Evolutionary conservation across 2,329 filamentous ascomycete species (phyloP).

Genomic region (Colletotrichum incanum): DNA sequence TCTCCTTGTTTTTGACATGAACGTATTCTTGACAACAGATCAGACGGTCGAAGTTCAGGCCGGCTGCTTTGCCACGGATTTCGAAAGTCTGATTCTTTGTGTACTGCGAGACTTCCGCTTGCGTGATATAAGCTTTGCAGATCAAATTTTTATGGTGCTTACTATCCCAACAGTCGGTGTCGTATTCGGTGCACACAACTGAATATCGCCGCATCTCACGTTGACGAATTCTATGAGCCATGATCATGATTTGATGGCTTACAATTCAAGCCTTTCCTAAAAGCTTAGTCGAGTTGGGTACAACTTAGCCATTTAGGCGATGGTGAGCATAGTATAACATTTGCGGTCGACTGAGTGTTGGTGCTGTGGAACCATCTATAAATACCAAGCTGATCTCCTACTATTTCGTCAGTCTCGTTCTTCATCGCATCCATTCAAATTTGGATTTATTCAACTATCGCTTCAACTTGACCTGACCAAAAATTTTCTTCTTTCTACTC

Average conservation of each 20-base stretch:
- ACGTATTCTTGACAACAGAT: not conserved
- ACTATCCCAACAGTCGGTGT: not conserved
- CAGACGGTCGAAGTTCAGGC: conserved; percentile 11
- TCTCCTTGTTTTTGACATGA: not conserved
- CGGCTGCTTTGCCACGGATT: conserved; percentile 15
- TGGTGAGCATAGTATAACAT: too few relatives aligned
- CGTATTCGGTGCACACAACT: not conserved
- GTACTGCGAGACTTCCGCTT: not conserved
- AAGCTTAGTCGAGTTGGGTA: too few relatives aligned
- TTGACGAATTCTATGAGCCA: not conserved
- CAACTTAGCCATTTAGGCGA: not conserved
- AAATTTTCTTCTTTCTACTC: too few relatives aligned
- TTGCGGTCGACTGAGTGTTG: too few relatives aligned
- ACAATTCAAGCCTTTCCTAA: not conserved
- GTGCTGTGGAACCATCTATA: conserved; percentile 2
- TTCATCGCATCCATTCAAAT: conserved; percentile 10
- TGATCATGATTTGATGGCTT: not conserved
- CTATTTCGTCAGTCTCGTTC: not conserved
- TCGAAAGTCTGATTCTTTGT: not conserved
- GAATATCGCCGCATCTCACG: not conserved
- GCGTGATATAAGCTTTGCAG: conserved; percentile 5
- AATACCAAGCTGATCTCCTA: not conserved
- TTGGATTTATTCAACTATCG: not conserved
- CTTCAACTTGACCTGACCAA: not conserved
- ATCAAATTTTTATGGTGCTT: not conserved